Base-by-base conservation (phyloP, 1,284 basidiomycete species). In the Rhizoctonia solani region DNA sequence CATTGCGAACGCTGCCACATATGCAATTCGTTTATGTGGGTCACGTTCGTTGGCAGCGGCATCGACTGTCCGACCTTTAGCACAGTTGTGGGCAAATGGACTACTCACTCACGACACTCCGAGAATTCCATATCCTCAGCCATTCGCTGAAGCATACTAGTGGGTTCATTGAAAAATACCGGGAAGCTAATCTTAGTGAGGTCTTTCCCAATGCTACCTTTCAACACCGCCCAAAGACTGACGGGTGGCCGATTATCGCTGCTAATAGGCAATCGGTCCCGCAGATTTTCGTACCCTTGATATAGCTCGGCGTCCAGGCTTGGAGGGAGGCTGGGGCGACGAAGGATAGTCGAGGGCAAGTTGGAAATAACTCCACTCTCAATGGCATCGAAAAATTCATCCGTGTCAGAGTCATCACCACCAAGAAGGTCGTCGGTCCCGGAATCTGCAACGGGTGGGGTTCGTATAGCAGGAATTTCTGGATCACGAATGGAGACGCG, bases 321-420 rank as follows among this genome's bases (percentile, higher is more conserved):
- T 72, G 75, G 69, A 39, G 75, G 72, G 42, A 75, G 55, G 44
- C 41, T 63, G 13, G 19, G 66, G 16, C 42, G 65, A 44, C 44
- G 61, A 11, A 50, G 49, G 37, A 93, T 82, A 4, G 83, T 81
- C 42, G 87, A 82, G 55, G 85, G 82, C 25, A 94, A 81, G 71
- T 90, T 87, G 4, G 92, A 90, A 0, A 95, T 79, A 30, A 81
- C 84, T 65, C 89, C 90, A 9, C 87, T 80, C 75, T 98, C 96
- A 74, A 98, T 95, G 19, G 95, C 95, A 75, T 98, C 96, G 74
- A 97, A 98, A 79, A 98, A 98, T 77, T 98, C 95, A 71, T 95
- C 93, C 1, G 89, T 90, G 50, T 89, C 88, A 37, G 75, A 75
- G 14, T 80, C 79, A 0, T 81, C 82, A 4, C 30, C 32, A 34